Evolutionary conservation across 2,329 filamentous ascomycete genomes (phyloP), one percentile per base, ranked within the genome.

Genomic region (Pseudocercospora fijiensis): DNA sequence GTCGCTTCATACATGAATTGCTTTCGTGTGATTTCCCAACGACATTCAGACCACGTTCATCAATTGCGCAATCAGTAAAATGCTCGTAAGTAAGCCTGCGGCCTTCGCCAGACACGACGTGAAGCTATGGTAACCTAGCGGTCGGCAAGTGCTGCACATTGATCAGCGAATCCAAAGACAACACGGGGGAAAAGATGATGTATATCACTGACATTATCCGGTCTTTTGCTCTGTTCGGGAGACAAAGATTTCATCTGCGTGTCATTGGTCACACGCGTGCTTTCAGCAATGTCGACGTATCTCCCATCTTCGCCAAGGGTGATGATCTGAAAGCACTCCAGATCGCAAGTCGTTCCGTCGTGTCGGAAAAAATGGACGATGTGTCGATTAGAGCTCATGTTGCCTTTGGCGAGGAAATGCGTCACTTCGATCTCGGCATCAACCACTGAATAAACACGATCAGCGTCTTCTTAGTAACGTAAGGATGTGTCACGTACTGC

Each of bases 241-340:
- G 49, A 30, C 16, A 26, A 26, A 9, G 49, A 26, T 8, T 53
- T 26, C 49, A 53, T 53, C 11, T 53, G 49, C 11, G 49, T 53
- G 26, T 53, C 49, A 28, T 53, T 53, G 22, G 49, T 53, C 11
- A 53, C 49, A 28, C 49, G 49, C 13, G 49, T 53, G 49, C 49
- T 53, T 18, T 53, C 49, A 53, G 49, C 49, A 53, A 53, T 53
- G 49, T 30, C 49, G 1, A 53, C 13, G 49, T 28, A 56, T 22
- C 49, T 37, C 20, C 58, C 58, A 30, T 61, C 58, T 45, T 45
- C 47, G 6, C 49, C 58, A 8, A 52, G 7, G 24, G 49, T 61
- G 30, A 55, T 61, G 58, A 61, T 53, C 58, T 56, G 58, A 30
- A 61, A 61, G 51, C 58, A 61, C 33, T 61, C 58, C 18, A 55